Conservation (phyloP, 768 basidiomycete genomes). For the Coprinellus micaceus region DNA sequence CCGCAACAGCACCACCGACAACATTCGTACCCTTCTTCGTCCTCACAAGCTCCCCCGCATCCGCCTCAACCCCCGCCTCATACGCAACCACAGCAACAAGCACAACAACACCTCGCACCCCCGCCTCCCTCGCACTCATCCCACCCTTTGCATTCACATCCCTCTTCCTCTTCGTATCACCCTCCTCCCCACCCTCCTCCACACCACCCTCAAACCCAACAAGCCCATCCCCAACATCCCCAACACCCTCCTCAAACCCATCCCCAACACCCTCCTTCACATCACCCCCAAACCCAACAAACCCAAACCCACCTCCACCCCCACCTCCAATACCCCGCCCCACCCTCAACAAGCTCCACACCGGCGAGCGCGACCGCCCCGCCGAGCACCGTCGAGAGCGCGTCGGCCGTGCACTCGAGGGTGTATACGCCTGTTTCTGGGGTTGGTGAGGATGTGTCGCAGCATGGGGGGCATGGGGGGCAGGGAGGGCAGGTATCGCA, state of each 20-base stretch:
- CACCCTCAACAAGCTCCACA: conserved; percentile 12
- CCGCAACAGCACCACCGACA: no score
- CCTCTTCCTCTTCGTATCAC: conserved; percentile 6
- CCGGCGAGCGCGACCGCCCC: conserved; percentile 15
- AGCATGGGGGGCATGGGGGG: no score
- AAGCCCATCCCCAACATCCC: no score
- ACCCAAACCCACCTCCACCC: conserved; percentile 4
- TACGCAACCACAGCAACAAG: conserved; percentile 14
- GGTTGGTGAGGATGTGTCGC: no score
- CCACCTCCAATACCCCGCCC: conserved; percentile 1
- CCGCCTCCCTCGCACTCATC: conserved; percentile 9
- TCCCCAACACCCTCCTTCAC: no score
- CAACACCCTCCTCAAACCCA: no score
- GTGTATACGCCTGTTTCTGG: conserved; percentile 6
- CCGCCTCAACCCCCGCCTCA: conserved; percentile 2
- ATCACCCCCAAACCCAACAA: no score
- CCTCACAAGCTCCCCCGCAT: conserved; percentile 10
- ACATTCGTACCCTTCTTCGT: no score
- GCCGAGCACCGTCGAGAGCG: conserved; percentile 15
- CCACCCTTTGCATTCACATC: conserved; percentile 7
- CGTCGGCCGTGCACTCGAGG: conserved; percentile 13
- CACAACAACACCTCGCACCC: conserved; percentile 14
- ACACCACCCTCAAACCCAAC: no score
- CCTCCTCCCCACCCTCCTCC: no score
- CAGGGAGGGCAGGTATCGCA: no score